A percentile compares a stretch with the other conserved stretches of the same genome.
Evolutionary conservation across 768 basidiomycete species (phyloP).

Genomic region (Mycena crocata): DNA sequence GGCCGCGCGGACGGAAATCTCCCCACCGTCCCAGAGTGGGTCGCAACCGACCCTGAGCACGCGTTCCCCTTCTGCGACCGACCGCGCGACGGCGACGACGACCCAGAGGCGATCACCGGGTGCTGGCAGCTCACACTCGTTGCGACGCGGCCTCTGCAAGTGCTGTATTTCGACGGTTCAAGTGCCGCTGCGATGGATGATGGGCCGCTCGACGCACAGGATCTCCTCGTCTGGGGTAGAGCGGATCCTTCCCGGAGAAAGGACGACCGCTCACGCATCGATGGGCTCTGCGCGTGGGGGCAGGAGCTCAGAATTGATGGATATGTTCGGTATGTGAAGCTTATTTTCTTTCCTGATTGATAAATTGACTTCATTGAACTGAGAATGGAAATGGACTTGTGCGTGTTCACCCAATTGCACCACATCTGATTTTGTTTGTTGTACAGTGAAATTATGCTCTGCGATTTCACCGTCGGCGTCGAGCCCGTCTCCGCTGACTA

Average conservation of each 20-base stretch:
- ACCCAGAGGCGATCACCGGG: conserved; percentile 27
- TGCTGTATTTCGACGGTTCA: conserved; percentile 65
- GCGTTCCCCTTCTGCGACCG: conserved; percentile 49
- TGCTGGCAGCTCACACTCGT: conserved; percentile 57
- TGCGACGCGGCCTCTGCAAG: conserved; percentile 51
- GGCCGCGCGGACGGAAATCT: conserved; percentile 27
- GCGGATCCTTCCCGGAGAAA: conserved; percentile 33
- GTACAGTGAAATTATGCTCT: no score
- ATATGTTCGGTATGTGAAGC: conserved; percentile 50
- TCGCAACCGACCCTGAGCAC: conserved; percentile 38
- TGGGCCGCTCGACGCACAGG: conserved; percentile 60
- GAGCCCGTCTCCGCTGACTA: no score
- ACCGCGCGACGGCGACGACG: neutral
- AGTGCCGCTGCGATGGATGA: conserved; percentile 56
- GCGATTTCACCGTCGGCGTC: no score
- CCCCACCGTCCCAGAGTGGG: conserved; percentile 35
- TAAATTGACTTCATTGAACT: neutral
- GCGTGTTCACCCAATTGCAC: no score
- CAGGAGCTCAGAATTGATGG: conserved; percentile 56
- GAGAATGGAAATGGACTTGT: conserved; percentile 45
- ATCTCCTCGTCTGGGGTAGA: conserved; percentile 57
- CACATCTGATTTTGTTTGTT: no score
- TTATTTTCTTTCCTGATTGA: neutral
- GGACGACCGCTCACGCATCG: conserved; percentile 49
- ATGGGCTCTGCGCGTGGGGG: conserved; percentile 59